Conservation (phyloP, 306 rosid species). For the Benincasa hispida region DNA sequence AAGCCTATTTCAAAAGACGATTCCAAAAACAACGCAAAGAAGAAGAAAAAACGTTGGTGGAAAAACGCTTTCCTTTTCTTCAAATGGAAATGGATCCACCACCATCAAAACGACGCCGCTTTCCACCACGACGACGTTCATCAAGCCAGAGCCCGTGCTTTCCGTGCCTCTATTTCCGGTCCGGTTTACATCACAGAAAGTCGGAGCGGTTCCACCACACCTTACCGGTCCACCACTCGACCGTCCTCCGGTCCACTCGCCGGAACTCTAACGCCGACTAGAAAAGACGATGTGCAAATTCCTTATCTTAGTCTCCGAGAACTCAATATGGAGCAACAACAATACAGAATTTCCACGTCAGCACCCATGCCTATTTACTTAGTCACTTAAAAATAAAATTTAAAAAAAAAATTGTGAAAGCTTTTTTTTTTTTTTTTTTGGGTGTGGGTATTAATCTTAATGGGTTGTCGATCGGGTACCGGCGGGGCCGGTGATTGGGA, state of each 20-base stretch:
- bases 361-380: constrained; percentile 71
- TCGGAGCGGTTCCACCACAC: constrained; percentile 54
- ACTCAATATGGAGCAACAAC: constrained; percentile 71
- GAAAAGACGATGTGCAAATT: constrained; percentile 29
- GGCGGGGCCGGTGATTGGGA: not conserved
- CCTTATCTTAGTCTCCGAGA: constrained; percentile 84
- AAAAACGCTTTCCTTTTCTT: constrained; percentile 55
- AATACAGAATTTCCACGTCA: constrained; percentile 47
- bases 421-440: not conserved
- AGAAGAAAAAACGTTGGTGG: constrained; percentile 67
- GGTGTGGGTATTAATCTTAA: not conserved
- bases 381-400: constrained; percentile 31
- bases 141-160: constrained; percentile 59
- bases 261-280: constrained; percentile 39
- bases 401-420: not conserved
- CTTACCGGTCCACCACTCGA: constrained; percentile 35
- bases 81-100: constrained; percentile 47
- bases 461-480: not conserved
- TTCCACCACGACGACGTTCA: constrained; percentile 44
- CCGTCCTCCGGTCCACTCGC: constrained; percentile 65
- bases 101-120: not conserved
- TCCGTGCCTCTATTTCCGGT: constrained; percentile 68
- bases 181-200: constrained; percentile 75
- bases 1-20: constrained; percentile 74
- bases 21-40: constrained; percentile 22